Base-by-base conservation (phyloP, 73 alveolate genomes). In the Paramecium octaurelia region DNA sequence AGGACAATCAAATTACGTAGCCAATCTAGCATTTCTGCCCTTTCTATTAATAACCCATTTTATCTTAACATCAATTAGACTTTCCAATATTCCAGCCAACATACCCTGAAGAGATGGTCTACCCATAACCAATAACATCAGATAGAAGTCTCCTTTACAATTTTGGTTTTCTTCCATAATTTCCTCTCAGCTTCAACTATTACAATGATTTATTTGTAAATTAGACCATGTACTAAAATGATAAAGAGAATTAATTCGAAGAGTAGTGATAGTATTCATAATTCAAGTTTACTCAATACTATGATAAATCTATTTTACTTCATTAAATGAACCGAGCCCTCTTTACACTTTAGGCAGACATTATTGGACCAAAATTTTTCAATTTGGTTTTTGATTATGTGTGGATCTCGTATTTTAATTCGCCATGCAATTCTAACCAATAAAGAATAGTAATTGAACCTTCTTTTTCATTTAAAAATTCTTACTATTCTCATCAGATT, bases 81-180 rank as follows among this genome's bases (percentile, higher is more conserved):
- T 36, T 36, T 29, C 87, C 87, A n/a, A 12, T 73, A 8, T 73
- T 73, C 64, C 6, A 20, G 16, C 87, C 54, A 38, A 16, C 59
- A 34, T 73, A 73, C 35, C 87, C 59, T 73, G 59, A 73, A 16
- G 59, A 73, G 4, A 23, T 43, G 12, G 9, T 36, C 24, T 36
- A 73, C 18, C 57, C 40, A 29, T 38, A 73, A 29, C 69, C 69
- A 4, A 54, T 54, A 18, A 54, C 35, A 54, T 73, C 57, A 36
- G 57, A 73, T 6, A 73, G 87, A 36, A 73, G 87, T 10, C 59
- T 73, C 18, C 16, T 36, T 21, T 73, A 35, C 21, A 73, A 73
- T 7, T 73, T 73, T 20, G 87, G 87, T 20, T 73, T 73, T 43
- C 34, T 73, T n/a, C 87, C 87, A 3, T 73, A 73, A 71, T 29